Evolutionary conservation across 192 early-diverging fungal genomes (phyloP), one percentile per base, ranked within the genome.

Genomic region (Diversispora epigaea): DNA sequence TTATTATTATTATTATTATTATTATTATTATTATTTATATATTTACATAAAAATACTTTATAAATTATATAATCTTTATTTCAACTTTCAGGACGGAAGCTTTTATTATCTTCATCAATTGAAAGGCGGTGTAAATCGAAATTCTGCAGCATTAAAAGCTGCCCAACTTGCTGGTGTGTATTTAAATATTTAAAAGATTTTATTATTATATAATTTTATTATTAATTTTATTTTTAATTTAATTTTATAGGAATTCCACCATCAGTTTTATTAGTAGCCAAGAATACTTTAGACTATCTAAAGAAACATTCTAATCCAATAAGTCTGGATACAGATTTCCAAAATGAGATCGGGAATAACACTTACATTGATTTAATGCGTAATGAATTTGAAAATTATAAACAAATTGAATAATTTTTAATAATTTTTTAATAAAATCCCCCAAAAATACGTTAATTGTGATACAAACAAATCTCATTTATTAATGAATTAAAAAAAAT

Each of bases 161-260:
- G 73, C 73, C 15, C 14, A 65, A 44, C 40, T 65, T 17, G 73
- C 73, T 40, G 73, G 73, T 75, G 5, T 41, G 25, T 64, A 6
- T 10, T 40, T n/a, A n/a, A n/a, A n/a, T n/a, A n/a, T n/a, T 40
- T 11, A 1, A 14, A 47, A 41, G 14, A 15, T 25, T 52, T 11
- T 17, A 10, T 11, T n/a, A 44, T 71, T 21, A 49, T 22, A 56
- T 56, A 12, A 49, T 49, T 11, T 17, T 17, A 54, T 14, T 54
- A 4, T 54, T 54, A 54, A 54, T 54, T 54, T 10, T 14, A 17
- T 17, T 54, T 8, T 54, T 54, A 4, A 11, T 15, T 4, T 47
- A 44, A 39, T 39, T 40, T 40, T 49, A 19, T 54, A 75, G 73
- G 62, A 64, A 64, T 75, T 22, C 61, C 61, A 49, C 22, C 22